Evolutionary conservation across 345 rosid species (phyloP), one percentile per base, ranked within the genome.

Genomic region (Eucalyptus pumila): DNA sequence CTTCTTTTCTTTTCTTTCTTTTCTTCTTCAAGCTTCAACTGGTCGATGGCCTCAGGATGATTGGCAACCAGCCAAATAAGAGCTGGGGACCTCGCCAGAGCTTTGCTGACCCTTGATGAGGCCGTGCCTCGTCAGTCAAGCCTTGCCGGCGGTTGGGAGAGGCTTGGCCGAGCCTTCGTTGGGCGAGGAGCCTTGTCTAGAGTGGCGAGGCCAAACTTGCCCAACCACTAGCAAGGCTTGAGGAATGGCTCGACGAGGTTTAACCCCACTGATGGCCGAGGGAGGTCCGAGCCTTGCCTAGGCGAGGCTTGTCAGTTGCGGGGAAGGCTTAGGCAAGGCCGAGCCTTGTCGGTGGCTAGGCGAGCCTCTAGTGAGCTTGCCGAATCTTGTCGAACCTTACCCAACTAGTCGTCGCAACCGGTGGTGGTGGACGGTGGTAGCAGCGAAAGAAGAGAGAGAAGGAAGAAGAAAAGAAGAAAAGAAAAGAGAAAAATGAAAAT

Each of bases 341-440:
- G 0, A 51, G 56, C 23, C 56, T 17, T 7, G 54, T 17, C 2
- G 54, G 21, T 51, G 9, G 54, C 1, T 16, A 1, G 4, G 23
- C 23, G 2, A 16, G 23, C 23, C 23, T 51, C 54, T 9, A 3
- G 0, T 6, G 23, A 51, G 23, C 9, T 51, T 3, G 19, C 0
- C 21, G 1, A 7, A 51, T 51, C 56, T 51, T 8, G 0, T 3
- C 0, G 4, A 2, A 51, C 8, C 56, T 51, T 4, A 2, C 2
- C 56, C 4, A 17, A 7, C 2, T 7, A 2, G 4, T 51, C 0
- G 2, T 51, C 0, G 4, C 56, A 3, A 51, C 23, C 1, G 17
- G 0, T 0, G 4, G 9, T 0, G 2, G 0, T 51, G 54, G 23
- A 51, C 0, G 4, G 4, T 51, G 3, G 56, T 4, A 0, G 1